A percentile compares a stretch with the other conserved stretches of the same genome.
Conservation (phyloP, 2,329 filamentous ascomycete genomes). For the Cercospora nicotianae region DNA sequence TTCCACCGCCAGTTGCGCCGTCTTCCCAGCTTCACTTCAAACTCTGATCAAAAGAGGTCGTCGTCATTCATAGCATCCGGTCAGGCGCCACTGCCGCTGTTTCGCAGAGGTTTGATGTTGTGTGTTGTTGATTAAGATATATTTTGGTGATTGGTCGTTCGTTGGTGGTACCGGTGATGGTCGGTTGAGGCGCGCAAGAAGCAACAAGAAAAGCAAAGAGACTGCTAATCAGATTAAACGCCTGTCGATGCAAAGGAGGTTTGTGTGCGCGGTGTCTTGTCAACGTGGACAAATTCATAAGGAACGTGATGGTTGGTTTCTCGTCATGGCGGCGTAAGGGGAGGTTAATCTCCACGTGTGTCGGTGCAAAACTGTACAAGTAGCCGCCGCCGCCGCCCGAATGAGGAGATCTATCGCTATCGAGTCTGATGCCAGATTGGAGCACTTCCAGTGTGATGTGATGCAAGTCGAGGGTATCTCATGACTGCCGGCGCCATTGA, state of each 20-base stretch:
- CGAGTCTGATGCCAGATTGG: slow-evolving; percentile 11
- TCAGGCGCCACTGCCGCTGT: neutral
- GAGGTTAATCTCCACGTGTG: neutral
- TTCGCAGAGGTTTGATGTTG: neutral
- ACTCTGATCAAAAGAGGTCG: neutral
- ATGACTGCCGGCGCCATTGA: neutral
- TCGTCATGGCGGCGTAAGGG: neutral
- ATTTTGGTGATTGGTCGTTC: neutral
- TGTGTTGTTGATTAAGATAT: neutral
- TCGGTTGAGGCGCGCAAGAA: neutral
- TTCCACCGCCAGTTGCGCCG: neutral
- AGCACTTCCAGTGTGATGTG: slow-evolving; percentile 16
- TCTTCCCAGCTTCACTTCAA: slow-evolving; percentile 1
- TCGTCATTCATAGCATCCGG: neutral
- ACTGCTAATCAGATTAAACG: neutral
- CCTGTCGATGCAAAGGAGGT: neutral
- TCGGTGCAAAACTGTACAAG: slow-evolving; percentile 19
- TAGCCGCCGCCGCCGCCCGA: slow-evolving; percentile 7
- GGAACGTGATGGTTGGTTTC: slow-evolving; percentile 14
- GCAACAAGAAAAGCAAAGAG: neutral
- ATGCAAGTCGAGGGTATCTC: neutral
- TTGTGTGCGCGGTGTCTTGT: neutral
- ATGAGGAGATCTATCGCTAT: slow-evolving; percentile 17
- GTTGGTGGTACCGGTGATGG: neutral
- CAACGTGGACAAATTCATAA: slow-evolving; percentile 12